Evolutionary conservation across 2,329 filamentous ascomycete species (phyloP), one percentile per base, ranked within the genome.

Genomic region (Mollisia scopiformis): DNA sequence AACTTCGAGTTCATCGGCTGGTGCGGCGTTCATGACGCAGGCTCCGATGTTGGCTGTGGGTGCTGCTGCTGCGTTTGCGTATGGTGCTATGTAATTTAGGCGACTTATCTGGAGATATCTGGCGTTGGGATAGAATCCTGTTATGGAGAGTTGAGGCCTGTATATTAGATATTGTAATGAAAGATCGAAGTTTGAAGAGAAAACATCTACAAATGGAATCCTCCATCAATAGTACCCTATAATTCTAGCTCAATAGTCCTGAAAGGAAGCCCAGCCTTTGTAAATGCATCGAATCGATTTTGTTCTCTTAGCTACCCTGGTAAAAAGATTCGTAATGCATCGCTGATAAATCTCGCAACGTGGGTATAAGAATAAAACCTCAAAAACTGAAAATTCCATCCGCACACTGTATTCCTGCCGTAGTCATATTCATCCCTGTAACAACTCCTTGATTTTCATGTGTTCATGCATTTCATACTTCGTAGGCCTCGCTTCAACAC

Each of bases 401-500:
- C n/a, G 33, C 33, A 37, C n/a, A 13, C 39, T 6, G 8, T 14
- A 14, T 43, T 16, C 6, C 41, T 11, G 2, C 6, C 6, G 8
- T 25, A 8, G 19, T 13, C 19, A 7, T 4, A 25, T 25, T 21
- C 41, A 27, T 25, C 19, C 41, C 8, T 46, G 35, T 19, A 39
- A 39, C 6, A 58, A 31, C 2, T 55, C 25, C 21, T 57, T 39
- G 55, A 55, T 55, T 27, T 51, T 54, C 52, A 37, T 19, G 10
- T 28, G 21, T n/a, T 63, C 46, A 5, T 14, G 16, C 13, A 74
- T 33, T 63, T 82, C 79, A 59, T 75, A 60, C 3, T 68, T 69
- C 0, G 81, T 84, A 3, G 83, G 78, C 27, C 78, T 70, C 10
- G 64, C 69, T 19, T 75, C 77, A 11, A 75, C 73, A 0, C 79